These are phyloP conservation scores for Auriscalpium microsporum DNA, from an alignment of 768 basidiomycete genomes.

Conservation along the genomic window DNA sequence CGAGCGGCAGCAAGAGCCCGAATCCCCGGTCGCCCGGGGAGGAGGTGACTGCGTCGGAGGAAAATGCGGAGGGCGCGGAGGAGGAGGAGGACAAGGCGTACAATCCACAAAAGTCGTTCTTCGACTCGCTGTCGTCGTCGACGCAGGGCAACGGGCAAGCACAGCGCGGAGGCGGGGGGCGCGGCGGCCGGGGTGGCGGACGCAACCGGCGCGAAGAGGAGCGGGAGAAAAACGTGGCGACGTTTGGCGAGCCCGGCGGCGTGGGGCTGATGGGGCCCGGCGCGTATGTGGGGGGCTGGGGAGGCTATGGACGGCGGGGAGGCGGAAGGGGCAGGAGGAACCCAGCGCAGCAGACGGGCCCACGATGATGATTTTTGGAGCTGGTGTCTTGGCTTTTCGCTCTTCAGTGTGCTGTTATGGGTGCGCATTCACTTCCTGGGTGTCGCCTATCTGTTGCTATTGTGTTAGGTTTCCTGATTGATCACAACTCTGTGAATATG, in stretches of 20 bases:
- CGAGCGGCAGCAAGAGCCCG: constrained; percentile 18
- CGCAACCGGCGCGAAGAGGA: constrained; percentile 75
- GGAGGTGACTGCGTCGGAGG: constrained; percentile 21
- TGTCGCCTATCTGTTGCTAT: too few species aligned
- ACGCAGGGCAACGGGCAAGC: constrained; percentile 27
- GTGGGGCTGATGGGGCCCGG: constrained; percentile 72
- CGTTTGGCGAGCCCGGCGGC: constrained; percentile 81
- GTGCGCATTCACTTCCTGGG: too few species aligned
- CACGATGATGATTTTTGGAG: neutral
- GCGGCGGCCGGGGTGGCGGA: constrained; percentile 42
- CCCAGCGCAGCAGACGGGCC: constrained; percentile 13
- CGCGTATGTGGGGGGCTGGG: constrained; percentile 73
- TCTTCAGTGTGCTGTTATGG: too few species aligned
- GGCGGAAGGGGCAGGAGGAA: constrained; percentile 34
- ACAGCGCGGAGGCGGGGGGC: constrained; percentile 32
- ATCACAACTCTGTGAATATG: too few species aligned
- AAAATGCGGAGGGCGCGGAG: constrained; percentile 19
- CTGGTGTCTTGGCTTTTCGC: neutral
- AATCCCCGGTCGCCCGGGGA: constrained; percentile 20
- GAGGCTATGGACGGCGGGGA: constrained; percentile 51
- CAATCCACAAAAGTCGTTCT: constrained; percentile 74
- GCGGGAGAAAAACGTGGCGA: constrained; percentile 74
- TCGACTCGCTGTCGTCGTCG: constrained; percentile 58
- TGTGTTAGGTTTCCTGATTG: too few species aligned
- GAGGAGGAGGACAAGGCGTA: constrained; percentile 43